phyloP scores from a whole-genome alignment of 1,284 basidiomycete genomes.

The Ustilago crameri region DNA sequence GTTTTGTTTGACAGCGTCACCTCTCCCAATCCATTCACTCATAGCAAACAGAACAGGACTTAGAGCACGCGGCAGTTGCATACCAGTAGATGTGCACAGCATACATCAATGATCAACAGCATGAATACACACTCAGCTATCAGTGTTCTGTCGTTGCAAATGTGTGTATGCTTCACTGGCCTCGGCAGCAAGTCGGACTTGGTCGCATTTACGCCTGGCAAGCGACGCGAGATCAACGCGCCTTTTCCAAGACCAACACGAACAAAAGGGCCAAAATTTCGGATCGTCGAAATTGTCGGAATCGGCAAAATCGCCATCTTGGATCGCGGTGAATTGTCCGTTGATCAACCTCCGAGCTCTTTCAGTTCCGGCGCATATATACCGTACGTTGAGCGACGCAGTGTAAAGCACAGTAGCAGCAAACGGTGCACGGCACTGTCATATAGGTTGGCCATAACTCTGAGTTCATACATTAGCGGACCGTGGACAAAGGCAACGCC shows the following conservation, averaged over 20 bases:
- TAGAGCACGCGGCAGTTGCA: too few species aligned
- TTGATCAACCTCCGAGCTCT: too few species aligned
- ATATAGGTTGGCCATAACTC: too few species aligned
- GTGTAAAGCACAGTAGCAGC: too few species aligned
- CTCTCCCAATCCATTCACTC: too few species aligned
- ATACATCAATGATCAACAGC: background rate
- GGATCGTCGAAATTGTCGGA: conserved; percentile 16
- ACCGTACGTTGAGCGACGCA: too few species aligned
- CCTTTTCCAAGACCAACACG: conserved; percentile 20
- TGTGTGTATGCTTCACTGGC: conserved; percentile 5
- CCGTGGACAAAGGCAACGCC: conserved; percentile 27
- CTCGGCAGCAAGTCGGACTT: conserved; percentile 9
- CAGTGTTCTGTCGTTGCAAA: background rate
- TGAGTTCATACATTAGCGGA: conserved; percentile 28
- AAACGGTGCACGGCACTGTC: too few species aligned
- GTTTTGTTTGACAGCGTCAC: too few species aligned
- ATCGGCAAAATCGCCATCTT: conserved; percentile 28
- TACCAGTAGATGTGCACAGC: too few species aligned
- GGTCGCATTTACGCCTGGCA: background rate
- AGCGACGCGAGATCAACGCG: conserved; percentile 8
- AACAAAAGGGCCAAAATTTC: conserved; percentile 5
- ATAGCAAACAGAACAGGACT: too few species aligned
- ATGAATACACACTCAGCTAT: background rate
- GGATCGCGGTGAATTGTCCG: conserved; percentile 3
- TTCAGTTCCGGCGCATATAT: too few species aligned